Percentiles rank a stretch among this genome's conserved stretches.
phyloP scores from a whole-genome alignment of 371 early-diverging fungal species.

The Saksenaea vasiformis region DNA sequence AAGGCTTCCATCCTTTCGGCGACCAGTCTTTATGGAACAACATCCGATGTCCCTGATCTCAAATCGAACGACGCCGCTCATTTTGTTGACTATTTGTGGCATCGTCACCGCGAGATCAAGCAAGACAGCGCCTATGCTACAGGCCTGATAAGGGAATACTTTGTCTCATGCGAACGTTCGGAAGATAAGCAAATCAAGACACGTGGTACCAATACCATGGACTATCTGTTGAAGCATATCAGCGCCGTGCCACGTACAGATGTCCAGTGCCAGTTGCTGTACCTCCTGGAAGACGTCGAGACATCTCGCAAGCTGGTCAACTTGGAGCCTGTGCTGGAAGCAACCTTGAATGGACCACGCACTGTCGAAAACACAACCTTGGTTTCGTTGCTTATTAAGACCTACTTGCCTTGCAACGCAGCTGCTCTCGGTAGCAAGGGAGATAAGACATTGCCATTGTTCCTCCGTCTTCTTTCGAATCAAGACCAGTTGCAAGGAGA shows the following conservation, averaged over 20 bases:
- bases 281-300: constrained; percentile 53
- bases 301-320: constrained; percentile 64
- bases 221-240: constrained; percentile 73
- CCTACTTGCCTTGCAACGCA: constrained; percentile 61
- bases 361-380: constrained; percentile 40
- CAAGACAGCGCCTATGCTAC: constrained; percentile 33
- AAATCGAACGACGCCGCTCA: constrained; percentile 50
- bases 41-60: constrained; percentile 51
- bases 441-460: constrained; percentile 50
- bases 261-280: constrained; percentile 58
- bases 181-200: constrained; percentile 33
- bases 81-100: constrained; percentile 54
- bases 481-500: constrained; percentile 37
- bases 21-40: constrained; percentile 44
- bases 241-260: constrained; percentile 46
- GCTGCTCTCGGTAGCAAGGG: constrained; percentile 49
- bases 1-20: constrained; percentile 40
- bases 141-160: constrained; percentile 29
- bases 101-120: constrained; percentile 38
- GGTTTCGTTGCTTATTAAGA: constrained; percentile 58
- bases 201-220: constrained; percentile 41
- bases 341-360: constrained; percentile 25
- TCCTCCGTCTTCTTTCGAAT: constrained; percentile 50
- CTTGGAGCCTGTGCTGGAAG: constrained; percentile 67
- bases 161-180: constrained; percentile 23